A percentile compares a stretch with the other conserved stretches of the same genome.
Evolutionary conservation across 257 asterid species (phyloP).

Genomic region (Cynanchum wilfordii): DNA sequence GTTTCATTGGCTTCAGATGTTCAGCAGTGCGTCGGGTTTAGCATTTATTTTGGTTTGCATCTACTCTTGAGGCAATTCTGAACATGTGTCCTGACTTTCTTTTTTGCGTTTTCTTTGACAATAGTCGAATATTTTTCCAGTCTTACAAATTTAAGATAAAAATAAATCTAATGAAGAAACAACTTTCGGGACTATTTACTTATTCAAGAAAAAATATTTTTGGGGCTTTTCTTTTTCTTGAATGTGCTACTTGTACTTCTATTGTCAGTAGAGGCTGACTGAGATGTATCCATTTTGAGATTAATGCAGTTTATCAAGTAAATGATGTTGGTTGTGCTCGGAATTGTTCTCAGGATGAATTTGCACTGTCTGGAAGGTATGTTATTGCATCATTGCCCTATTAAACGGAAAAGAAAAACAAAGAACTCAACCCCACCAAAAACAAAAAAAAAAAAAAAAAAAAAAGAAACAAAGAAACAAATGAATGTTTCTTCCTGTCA

Average conservation of each 20-base stretch:
- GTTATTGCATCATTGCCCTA: not conserved
- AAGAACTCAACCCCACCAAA: not conserved
- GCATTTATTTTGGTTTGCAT: not conserved
- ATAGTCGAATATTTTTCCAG: not conserved
- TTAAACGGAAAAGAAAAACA: not conserved
- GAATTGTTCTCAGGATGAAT: constrained; percentile 98
- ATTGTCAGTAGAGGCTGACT: not conserved
- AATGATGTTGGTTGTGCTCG: constrained; percentile 81
- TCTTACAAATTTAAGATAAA: not conserved
- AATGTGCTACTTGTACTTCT: not conserved
- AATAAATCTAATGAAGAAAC: not conserved
- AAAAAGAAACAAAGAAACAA: no score
- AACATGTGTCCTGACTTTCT: not conserved
- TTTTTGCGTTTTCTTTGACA: not conserved
- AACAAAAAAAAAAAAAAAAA: no score
- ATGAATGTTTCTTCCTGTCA: not conserved
- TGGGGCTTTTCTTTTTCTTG: not conserved
- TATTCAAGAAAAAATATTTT: not conserved
- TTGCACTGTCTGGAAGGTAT: constrained; percentile 92
- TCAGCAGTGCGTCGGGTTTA: not conserved
- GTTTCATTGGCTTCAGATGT: not conserved
- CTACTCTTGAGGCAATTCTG: not conserved
- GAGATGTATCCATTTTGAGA: constrained; percentile 2
- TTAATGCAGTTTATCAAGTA: constrained; percentile 55
- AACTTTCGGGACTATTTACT: not conserved